Conservation (phyloP, 106 monocot genomes). For the Platanthera zijinensis region DNA sequence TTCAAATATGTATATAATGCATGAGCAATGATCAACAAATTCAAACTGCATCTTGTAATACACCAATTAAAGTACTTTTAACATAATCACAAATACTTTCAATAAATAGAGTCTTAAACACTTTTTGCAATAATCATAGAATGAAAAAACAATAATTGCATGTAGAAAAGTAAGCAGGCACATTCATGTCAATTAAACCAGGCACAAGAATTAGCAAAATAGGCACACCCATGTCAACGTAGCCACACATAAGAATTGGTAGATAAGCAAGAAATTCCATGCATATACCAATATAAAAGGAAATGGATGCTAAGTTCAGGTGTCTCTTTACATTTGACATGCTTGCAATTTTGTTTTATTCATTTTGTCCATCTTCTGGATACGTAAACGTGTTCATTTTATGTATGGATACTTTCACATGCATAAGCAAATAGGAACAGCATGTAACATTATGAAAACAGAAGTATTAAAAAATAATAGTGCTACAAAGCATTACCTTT, state of each 20-base stretch:
- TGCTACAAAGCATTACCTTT: constrained; percentile 36
- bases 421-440: not conserved
- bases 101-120: not conserved
- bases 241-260: not conserved
- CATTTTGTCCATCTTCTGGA: not conserved
- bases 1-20: not conserved
- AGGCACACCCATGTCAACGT: not conserved
- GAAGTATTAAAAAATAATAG: not conserved
- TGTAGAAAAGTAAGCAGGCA: not conserved
- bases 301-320: not conserved
- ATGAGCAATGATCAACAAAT: not conserved
- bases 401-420: constrained; percentile 1
- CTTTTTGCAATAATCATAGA: not conserved
- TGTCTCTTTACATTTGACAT: not conserved
- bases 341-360: not conserved
- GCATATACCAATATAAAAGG: not conserved
- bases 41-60: not conserved
- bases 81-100: constrained; percentile 1
- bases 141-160: not conserved
- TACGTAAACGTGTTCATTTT: not conserved
- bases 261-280: not conserved
- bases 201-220: not conserved
- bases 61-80: not conserved
- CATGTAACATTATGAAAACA: not conserved
- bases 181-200: not conserved